Evolutionary conservation across 2,329 filamentous ascomycete species (phyloP).

Genomic region (Microcyclospora pomicola): DNA sequence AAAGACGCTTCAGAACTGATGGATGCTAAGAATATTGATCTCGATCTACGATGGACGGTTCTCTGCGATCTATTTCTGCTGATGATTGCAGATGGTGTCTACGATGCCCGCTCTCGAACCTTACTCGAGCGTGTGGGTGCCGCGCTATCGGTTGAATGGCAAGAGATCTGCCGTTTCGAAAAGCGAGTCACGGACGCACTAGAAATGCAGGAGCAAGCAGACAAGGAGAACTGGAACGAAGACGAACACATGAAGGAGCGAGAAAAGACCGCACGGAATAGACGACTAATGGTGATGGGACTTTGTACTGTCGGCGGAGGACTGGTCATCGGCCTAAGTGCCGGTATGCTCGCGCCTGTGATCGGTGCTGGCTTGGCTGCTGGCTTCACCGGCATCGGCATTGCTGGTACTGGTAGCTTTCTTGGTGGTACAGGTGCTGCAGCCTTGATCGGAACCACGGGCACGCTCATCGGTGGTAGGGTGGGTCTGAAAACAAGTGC

Average conservation of each 20-base stretch:
- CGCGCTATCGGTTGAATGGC: constrained; percentile 69
- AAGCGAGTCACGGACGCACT: constrained; percentile 92
- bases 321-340: constrained; percentile 87
- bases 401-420: constrained; percentile 77
- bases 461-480: constrained; percentile 71
- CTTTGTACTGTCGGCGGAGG: constrained; percentile 90
- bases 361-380: constrained; percentile 90
- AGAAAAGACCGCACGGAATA: constrained; percentile 66
- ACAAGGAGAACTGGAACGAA: constrained; percentile 97
- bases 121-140: constrained; percentile 72
- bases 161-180: constrained; percentile 92
- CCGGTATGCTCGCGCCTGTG: constrained; percentile 78
- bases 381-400: constrained; percentile 88
- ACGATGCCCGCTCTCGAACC: constrained; percentile 75
- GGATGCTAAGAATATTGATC: constrained; percentile 72
- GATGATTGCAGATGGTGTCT: constrained; percentile 88
- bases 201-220: constrained; percentile 91
- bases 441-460: constrained; percentile 82
- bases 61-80: constrained; percentile 91
- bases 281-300: constrained; percentile 87
- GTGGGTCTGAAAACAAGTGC: constrained; percentile 79
- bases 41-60: constrained; percentile 93
- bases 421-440: constrained; percentile 84
- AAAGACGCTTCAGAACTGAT: constrained; percentile 73
- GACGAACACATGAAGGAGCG: constrained; percentile 82